Evolutionary conservation across 192 early-diverging fungal species (phyloP), one percentile per base, ranked within the genome.

Genomic region (Umbelopsis vinacea): DNA sequence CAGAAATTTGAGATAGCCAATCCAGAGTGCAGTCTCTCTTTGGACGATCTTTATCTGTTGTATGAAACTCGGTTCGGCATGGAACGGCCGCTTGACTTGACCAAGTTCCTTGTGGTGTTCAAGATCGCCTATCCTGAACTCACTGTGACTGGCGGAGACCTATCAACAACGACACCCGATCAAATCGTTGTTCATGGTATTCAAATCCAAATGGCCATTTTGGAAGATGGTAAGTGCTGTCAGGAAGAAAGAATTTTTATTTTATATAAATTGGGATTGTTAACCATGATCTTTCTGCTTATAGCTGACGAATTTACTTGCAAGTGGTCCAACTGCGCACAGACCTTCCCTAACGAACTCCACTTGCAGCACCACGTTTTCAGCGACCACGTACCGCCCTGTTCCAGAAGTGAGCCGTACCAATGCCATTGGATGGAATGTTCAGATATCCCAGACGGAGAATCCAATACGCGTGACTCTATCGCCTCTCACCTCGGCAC

Each of bases 251-350:
- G 12, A 35, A 35, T 7, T 11, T 43, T 43, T 43, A 43, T 43
- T 43, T 43, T 43, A 6, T 43, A 43, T 12, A 43, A 43, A 43
- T 43, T 12, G 11, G 40, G 40, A 43, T 19, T 35, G 15, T 38
- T 52, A 57, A 53, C 48, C 48, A 50, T n/a, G 7, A 19, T 15
- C 48, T 70, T 57, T 43, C n/a, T 43, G 12, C 6, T 37, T 9
- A 10, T 23, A 73, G 76, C 71, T 17, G 67, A 66, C 1, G 76
- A 77, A 22, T 47, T 77, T 26, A 66, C 76, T 15, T 88, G 87
- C 69, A 76, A 82, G 52, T 88, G 87, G 87, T 79, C 71, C 8
- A 74, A 78, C 52, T 88, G 87, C 73, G 67, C 76, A 26, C n/a
- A 76, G 23, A 75, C 73, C 19, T 76, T 86, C 24, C 10, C 70